Evolutionary conservation across 73 alveolate genomes (phyloP).

Genomic region (Stentor roeselii): DNA sequence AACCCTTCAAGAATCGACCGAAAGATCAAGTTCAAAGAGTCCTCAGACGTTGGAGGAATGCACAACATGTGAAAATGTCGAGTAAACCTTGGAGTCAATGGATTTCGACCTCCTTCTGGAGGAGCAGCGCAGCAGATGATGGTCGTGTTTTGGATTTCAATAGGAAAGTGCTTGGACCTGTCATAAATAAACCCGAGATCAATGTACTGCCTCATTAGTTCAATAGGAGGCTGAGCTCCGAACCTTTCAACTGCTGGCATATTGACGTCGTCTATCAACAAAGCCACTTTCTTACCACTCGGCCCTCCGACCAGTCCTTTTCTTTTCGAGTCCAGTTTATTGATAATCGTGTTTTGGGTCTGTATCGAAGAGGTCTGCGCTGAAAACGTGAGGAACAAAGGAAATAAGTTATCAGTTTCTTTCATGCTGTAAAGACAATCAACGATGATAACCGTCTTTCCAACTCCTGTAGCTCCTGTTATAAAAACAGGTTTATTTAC

Average conservation of each 20-base stretch:
- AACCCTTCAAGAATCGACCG: slow-evolving; percentile 5
- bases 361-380: slow-evolving; percentile 96
- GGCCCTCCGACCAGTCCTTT: slow-evolving; percentile 49
- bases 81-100: slow-evolving; percentile 96
- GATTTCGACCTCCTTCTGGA: slow-evolving; percentile 96
- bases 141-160: slow-evolving; percentile 95
- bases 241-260: slow-evolving; percentile 98
- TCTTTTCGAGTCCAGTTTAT: slow-evolving; percentile 44
- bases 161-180: slow-evolving; percentile 95
- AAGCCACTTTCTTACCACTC: slow-evolving; percentile 27
- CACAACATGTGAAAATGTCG: slow-evolving; percentile 94
- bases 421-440: slow-evolving; percentile 42
- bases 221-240: slow-evolving; percentile 99
- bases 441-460: slow-evolving; percentile 80
- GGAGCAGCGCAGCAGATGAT: slow-evolving; percentile 96
- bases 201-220: slow-evolving; percentile 88
- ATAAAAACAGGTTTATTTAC: slow-evolving; percentile 74
- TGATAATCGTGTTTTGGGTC: slow-evolving; percentile 73
- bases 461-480: slow-evolving; percentile 97
- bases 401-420: slow-evolving; percentile 36
- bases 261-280: slow-evolving; percentile 97
- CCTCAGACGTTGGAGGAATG: slow-evolving; percentile 83
- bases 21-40: slow-evolving; percentile 31
- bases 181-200: slow-evolving; percentile 98
- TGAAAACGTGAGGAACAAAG: slow-evolving; percentile 92